Evolutionary conservation across 257 asterid species (phyloP).

Genomic region (Fraxinus anomala): DNA sequence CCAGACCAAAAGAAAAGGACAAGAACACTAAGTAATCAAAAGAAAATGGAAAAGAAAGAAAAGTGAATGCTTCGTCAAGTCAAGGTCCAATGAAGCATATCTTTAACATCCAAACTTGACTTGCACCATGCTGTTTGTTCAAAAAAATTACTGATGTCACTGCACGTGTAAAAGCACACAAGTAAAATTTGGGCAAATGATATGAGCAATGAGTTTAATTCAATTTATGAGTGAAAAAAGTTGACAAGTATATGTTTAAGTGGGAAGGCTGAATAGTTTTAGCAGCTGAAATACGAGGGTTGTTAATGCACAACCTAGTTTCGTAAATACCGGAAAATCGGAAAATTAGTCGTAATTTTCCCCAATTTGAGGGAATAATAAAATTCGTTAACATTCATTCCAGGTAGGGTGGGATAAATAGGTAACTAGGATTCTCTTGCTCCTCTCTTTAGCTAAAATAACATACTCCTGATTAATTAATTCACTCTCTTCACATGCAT

Average conservation of each 20-base stretch:
- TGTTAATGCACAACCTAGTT: neutral
- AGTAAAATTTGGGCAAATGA: neutral
- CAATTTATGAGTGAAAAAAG: neutral
- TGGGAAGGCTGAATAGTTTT: neutral
- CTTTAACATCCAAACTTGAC: neutral
- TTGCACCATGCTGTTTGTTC: too few relatives aligned
- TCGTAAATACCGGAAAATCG: neutral
- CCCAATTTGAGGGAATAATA: conserved; percentile 1
- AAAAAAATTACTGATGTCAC: neutral
- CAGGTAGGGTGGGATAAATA: neutral
- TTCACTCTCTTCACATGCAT: conserved; percentile 6
- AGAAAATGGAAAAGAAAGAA: neutral
- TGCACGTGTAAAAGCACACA: conserved; percentile 1
- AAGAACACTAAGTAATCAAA: neutral
- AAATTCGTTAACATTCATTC: neutral
- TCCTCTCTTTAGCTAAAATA: conserved; percentile 12
- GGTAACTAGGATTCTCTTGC: conserved; percentile 1
- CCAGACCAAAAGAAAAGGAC: neutral
- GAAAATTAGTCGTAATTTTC: neutral
- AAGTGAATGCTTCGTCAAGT: neutral
- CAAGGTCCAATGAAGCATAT: neutral
- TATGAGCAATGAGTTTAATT: neutral
- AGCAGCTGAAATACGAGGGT: neutral
- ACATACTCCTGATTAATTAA: neutral
- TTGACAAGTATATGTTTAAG: neutral